These are phyloP conservation scores for Mesembryanthemum crystallinum DNA, from an alignment of 148 eudicot species.

Conservation along the genomic window DNA sequence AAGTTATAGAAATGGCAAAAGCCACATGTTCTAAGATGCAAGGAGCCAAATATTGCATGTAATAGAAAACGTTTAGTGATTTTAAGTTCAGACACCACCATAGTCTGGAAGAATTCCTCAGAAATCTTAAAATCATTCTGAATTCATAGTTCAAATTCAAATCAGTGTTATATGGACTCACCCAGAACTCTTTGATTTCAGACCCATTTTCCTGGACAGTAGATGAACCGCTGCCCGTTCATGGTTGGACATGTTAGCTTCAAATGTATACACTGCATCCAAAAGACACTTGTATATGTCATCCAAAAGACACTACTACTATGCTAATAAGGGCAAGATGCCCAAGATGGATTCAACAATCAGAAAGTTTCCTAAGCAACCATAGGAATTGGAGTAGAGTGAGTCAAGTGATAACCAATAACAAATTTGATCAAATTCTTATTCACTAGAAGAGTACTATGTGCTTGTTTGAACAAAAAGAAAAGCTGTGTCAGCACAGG, in stretches of 20 bases:
- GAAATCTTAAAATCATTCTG: neutral
- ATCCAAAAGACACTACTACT: slow-evolving; percentile 2
- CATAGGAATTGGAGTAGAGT: neutral
- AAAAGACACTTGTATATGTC: neutral
- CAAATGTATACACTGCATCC: slow-evolving; percentile 64
- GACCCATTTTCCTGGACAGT: slow-evolving; percentile 52
- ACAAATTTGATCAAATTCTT: neutral
- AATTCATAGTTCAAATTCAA: neutral
- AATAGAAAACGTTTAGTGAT: neutral
- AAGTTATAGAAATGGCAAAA: neutral
- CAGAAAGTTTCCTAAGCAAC: neutral
- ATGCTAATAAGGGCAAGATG: neutral
- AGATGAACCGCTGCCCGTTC: slow-evolving; percentile 73
- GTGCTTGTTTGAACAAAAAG: neutral
- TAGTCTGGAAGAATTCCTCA: neutral
- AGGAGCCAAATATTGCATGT: slow-evolving; percentile 6
- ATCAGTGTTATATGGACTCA: slow-evolving; percentile 29
- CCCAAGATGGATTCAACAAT: neutral
- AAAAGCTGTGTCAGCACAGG: too few species aligned
- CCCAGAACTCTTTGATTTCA: slow-evolving; percentile 84
- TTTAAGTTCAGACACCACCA: neutral
- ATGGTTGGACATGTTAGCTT: slow-evolving; percentile 41
- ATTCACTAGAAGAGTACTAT: neutral
- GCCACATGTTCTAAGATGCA: neutral
- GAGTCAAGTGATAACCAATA: neutral